Evolutionary conservation across 2,329 filamentous ascomycete species (phyloP).

Genomic region (Xylaria multiplex): DNA sequence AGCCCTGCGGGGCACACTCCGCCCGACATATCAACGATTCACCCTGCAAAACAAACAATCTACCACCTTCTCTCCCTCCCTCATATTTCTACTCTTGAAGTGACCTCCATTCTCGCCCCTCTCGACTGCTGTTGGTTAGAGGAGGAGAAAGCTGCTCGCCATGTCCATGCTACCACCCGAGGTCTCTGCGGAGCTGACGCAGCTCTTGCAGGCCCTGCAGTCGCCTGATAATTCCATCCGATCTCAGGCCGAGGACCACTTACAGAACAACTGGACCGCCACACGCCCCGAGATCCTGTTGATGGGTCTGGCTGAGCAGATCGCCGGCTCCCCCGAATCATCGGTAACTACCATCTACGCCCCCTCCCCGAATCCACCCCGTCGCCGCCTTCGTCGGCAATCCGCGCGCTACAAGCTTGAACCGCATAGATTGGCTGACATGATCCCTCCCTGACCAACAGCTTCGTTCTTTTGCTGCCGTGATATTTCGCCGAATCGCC

Average conservation of each 20-base stretch:
- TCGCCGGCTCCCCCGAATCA: conserved; percentile 78
- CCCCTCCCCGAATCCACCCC: conserved; percentile 1
- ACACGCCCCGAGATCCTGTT: conserved; percentile 85
- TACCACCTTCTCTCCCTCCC: not conserved
- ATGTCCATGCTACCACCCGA: conserved; percentile 91
- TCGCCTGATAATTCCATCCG: conserved; percentile 88
- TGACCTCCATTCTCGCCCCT: not conserved
- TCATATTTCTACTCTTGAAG: not conserved
- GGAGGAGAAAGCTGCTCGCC: conserved; percentile 39
- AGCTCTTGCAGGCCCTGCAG: conserved; percentile 88
- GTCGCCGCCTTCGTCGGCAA: conserved; percentile 3
- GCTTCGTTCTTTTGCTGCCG: conserved; percentile 90
- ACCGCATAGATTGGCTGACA: not conserved
- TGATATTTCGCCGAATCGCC: conserved; percentile 93
- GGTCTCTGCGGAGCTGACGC: conserved; percentile 82
- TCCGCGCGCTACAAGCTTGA: not conserved
- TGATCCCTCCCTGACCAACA: conserved; percentile 51
- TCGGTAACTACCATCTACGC: conserved; percentile 64
- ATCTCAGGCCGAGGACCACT: conserved; percentile 86
- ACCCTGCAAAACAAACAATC: conserved; percentile 20
- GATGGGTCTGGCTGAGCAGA: conserved; percentile 94
- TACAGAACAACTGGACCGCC: conserved; percentile 89
- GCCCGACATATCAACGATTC: conserved; percentile 14
- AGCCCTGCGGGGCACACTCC: conserved; percentile 36
- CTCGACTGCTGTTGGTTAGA: conserved; percentile 23